Evolutionary conservation across 1,139 yeast genomes (phyloP), one percentile per base, ranked within the genome.

Genomic region (Wickerhamomyces sp.): DNA sequence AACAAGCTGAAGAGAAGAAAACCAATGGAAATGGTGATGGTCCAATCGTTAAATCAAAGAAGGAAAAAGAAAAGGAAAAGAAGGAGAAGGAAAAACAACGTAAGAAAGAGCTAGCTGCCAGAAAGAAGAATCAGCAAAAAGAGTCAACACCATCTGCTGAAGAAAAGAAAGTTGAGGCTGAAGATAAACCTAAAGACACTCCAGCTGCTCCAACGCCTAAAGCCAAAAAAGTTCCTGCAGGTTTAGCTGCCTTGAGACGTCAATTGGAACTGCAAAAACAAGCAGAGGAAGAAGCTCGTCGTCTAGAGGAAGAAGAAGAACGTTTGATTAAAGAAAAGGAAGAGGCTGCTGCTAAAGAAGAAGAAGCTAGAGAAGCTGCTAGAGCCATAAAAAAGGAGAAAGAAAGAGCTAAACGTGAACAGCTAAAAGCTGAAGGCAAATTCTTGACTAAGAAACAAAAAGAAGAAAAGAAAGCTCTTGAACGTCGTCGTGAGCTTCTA

Each of bases 51-150:
- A 87, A 92, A 65, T 80, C 95, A 44, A 94, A 92, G 74, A 94
- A 94, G 69, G 98, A 92, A 61, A 94, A 92, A 73, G 99, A 92
- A 67, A 85, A 79, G 65, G 95, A 92, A 63, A 92, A 90, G 84
- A 94, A 92, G 66, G 99, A 92, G 68, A 86, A 86, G 49, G 98
- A 92, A 64, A 94, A 92, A 73, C 88, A 84, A 55, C 77, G 81
- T 65, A 92, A 92, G 84, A 89, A 88, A 69, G 96, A 88, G 53
- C 78, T 79, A 48, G 95, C 96, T 29, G 85, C 83, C 42, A 83
- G 79, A 65, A 90, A 89, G 76, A 90, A 88, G 63, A 78, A 78
- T 58, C 86, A 72, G 47, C 72, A 78, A 47, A 72, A 76, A 32
- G 73, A 74, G n/a, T 65, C 72, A 15, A 65, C 70, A 26, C 67